phyloP scores from a whole-genome alignment of 1,284 basidiomycete species.

The Pseudomicrostroma phylloplanum region DNA sequence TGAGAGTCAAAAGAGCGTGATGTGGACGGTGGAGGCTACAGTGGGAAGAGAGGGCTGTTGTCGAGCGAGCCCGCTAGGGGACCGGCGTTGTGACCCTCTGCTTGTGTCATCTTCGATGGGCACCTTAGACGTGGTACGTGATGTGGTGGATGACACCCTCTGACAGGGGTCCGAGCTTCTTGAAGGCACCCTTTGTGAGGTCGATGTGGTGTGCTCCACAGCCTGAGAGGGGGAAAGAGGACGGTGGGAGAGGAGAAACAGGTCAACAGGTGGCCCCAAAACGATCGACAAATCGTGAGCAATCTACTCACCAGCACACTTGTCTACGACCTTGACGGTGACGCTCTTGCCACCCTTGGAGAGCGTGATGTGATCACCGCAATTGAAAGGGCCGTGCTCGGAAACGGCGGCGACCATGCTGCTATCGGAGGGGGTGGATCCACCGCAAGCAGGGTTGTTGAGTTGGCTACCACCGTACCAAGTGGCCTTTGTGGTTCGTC shows the following conservation, averaged over 20 bases:
- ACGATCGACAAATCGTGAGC: constrained; percentile 25
- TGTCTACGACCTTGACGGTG: constrained; percentile 14
- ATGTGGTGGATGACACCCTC: constrained; percentile 29
- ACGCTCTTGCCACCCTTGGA: constrained; percentile 15
- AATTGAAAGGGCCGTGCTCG: constrained; percentile 27
- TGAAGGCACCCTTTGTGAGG: constrained; percentile 34
- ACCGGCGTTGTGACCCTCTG: too few relatives aligned
- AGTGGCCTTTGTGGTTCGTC: not conserved
- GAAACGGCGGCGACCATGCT: constrained; percentile 39
- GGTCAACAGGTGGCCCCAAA: not conserved
- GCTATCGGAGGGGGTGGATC: constrained; percentile 30
- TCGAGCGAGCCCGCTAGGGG: too few relatives aligned
- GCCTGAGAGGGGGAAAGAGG: not conserved
- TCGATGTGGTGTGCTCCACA: constrained; percentile 26
- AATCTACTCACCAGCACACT: constrained; percentile 10
- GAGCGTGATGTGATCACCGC: constrained; percentile 30
- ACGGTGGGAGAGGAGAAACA: not conserved
- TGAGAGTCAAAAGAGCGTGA: too few relatives aligned
- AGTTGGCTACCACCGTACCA: constrained; percentile 23
- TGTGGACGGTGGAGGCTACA: too few relatives aligned
- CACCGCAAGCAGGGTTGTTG: constrained; percentile 41
- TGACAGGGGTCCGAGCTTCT: constrained; percentile 29
- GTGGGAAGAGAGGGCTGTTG: too few relatives aligned
- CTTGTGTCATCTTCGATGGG: not conserved
- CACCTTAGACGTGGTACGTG: not conserved